Base-by-base conservation (phyloP, 2,329 filamentous ascomycete species). In the Penicillium sp. region DNA sequence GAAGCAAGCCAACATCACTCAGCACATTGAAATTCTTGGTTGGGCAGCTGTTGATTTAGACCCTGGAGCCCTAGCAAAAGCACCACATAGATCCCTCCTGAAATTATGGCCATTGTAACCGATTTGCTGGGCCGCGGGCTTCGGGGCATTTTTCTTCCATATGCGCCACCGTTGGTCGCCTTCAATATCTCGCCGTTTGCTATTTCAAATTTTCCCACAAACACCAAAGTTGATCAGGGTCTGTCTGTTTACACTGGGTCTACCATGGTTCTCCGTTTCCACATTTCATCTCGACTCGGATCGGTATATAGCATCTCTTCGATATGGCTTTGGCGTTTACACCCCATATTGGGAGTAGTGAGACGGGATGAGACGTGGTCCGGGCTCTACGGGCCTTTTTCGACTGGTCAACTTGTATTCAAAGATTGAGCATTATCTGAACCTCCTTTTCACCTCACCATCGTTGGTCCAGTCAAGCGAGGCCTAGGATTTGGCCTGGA, bases 161-260 rank as follows among this genome's bases (percentile, higher is more conserved):
- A 52, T 43, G 40, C 43, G 52, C 52, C 43, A 54, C 52, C 33
- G 19, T 43, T 43, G 29, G 37, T 41, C 25, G 25, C 37, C 37
- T 40, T 31, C 25, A 4, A 31, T 21, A 46, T 25, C 15, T 25
- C 42, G 41, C 41, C 25, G 43, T 47, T 47, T 47, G 43, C 25
- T 19, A 29, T 17, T 17, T 27, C 25, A 29, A 29, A 43, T 27
- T 2, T 2, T 29, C 29, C 19, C 37, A 8, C 42, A 27, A n/a
- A 27, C 15, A 45, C 31, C 12, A 15, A 33, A 33, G 12, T 33
- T 12, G 31, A 33, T 33, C 4, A 13, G 31, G 13, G 31, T 33
- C 5, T 33, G 12, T 33, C 31, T 33, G 31, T 33, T 33, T 33
- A 13, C 31, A 33, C 31, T 6, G 12, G 31, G 12, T 33, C 12